Evolutionary conservation across 1,284 basidiomycete species (phyloP), one percentile per base, ranked within the genome.

Genomic region (Fomitopsis pinicola): DNA sequence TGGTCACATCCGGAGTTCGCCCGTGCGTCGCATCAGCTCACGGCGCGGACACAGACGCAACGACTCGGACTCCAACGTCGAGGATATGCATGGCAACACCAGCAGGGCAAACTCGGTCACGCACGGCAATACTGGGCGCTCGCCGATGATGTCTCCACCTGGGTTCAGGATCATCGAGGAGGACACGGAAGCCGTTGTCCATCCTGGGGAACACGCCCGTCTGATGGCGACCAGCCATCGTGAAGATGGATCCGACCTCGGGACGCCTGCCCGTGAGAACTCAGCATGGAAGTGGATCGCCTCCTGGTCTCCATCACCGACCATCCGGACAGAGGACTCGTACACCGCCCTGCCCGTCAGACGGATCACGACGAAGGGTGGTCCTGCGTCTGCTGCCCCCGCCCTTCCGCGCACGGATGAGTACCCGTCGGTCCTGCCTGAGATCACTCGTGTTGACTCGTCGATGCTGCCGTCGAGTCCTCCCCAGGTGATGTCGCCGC

Each of bases 121-220:
- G 10, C 57, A 57, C 9, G 56, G 46, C 10, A 35, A n/a, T 3
- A 42, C 22, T 30, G 53, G 40, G 8, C 53, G 55, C 33, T 42
- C 63, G 15, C 55, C 64, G 3, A 26, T 60, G 2, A 55, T 28
- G 10, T 60, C 62, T 5, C 50, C 61, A 48, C 64, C 68, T 44
- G 76, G 76, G 3, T 77, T 76, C 64, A 65, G 74, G 42, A 72
- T 76, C 52, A 67, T 76, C 44, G 66, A 73, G 45, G 75, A 76
- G 50, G 72, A 75, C 40, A 59, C 69, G 2, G 68, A 67, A 46
- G 66, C 65, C 15, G 67, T 67, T 19, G 2, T 28, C 22, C 45
- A n/a, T 30, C 12, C 14, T 22, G 61, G 55, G 45, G 64, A 10
- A 57, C 53, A 40, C 52, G 52, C 26, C 19, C 52, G 54, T 54